A percentile compares a stretch with the other conserved stretches of the same genome.
phyloP scores from a whole-genome alignment of 495 filamentous ascomycete genomes.

The Podospora pseudocomata region DNA sequence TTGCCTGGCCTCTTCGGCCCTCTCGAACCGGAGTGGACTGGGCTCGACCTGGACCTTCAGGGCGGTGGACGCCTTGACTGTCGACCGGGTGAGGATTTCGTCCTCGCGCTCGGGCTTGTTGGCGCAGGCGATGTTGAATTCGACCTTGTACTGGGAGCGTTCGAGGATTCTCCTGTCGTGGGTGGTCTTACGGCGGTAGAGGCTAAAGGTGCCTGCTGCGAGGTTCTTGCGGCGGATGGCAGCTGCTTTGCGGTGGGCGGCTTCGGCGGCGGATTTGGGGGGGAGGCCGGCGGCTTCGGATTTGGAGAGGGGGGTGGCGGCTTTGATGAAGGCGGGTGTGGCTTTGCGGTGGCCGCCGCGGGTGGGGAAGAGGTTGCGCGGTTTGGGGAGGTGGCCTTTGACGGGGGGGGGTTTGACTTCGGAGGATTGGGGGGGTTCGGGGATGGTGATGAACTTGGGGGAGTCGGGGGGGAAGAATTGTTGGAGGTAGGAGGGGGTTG shows the following conservation, averaged over 20 bases:
- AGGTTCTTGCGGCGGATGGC: constrained; percentile 37
- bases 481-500: constrained; percentile 12
- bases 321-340: constrained; percentile 27
- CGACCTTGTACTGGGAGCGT: constrained; percentile 16
- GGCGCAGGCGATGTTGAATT: constrained; percentile 29
- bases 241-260: constrained; percentile 36
- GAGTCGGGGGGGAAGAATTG: constrained; percentile 42
- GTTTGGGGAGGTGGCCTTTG: constrained; percentile 44
- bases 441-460: constrained; percentile 44
- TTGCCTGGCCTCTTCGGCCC: constrained; percentile 24
- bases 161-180: constrained; percentile 14
- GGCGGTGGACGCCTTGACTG: constrained; percentile 32
- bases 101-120: constrained; percentile 40
- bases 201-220: constrained; percentile 33
- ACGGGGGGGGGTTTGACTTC: constrained; percentile 34
- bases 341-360: constrained; percentile 35
- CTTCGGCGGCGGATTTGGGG: constrained; percentile 32
- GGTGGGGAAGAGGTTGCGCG: constrained; percentile 41
- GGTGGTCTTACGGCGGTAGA: constrained; percentile 38
- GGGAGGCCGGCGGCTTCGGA: constrained; percentile 22
- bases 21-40: constrained; percentile 37
- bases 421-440: constrained; percentile 42
- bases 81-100: constrained; percentile 43
- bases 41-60: constrained; percentile 26
- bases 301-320: constrained; percentile 28